A percentile compares a stretch with the other conserved stretches of the same genome.
These are phyloP conservation scores for Actinidia arguta DNA, from an alignment of 179 eudicot genomes.

Conservation along the genomic window DNA sequence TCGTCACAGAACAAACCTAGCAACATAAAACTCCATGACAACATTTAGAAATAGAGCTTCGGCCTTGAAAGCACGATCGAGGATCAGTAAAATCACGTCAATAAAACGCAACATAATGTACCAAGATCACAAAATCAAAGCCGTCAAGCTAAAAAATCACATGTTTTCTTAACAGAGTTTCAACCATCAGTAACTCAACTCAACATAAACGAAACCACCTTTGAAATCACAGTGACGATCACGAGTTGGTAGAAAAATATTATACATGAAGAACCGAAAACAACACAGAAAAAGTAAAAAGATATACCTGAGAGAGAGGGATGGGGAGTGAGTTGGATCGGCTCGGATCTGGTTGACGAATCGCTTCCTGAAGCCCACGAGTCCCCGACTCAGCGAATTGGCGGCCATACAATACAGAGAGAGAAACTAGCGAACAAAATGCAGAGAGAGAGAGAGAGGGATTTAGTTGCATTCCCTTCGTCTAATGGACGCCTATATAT, in stretches of 20 bases:
- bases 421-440: not conserved
- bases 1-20: not conserved
- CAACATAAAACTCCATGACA: not conserved
- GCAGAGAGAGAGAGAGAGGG: too few species aligned
- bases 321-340: slow-evolving; percentile 21
- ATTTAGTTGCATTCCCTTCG: not conserved
- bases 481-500: not conserved
- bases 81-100: slow-evolving; percentile 2
- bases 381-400: slow-evolving; percentile 46
- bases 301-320: slow-evolving; percentile 47
- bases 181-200: not conserved
- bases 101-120: not conserved
- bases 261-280: not conserved
- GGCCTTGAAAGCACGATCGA: not conserved
- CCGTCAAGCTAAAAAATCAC: not conserved
- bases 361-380: slow-evolving; percentile 51
- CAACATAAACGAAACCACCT: not conserved
- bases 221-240: not conserved
- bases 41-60: not conserved
- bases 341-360: slow-evolving; percentile 47
- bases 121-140: not conserved
- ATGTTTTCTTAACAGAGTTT: too few species aligned
- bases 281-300: not conserved
- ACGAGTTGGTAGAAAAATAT: not conserved
- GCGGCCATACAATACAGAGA: slow-evolving; percentile 67